Evolutionary conservation across 441 rosid genomes (phyloP).

Genomic region (Populus tomentosa): DNA sequence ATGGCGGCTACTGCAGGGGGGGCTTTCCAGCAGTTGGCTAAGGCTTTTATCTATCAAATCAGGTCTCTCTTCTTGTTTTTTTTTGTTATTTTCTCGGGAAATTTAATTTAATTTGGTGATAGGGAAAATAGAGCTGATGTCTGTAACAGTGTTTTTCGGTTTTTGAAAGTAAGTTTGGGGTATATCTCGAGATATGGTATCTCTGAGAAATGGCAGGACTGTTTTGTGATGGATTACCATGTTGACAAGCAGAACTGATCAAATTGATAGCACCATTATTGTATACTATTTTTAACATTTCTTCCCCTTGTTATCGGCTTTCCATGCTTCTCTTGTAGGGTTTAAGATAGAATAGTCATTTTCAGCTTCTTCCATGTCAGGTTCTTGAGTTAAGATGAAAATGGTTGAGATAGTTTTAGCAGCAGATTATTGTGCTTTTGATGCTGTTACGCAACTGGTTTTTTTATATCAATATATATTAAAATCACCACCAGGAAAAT

Average conservation of each 20-base stretch:
- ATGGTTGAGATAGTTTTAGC: too few species aligned
- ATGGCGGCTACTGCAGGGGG: conserved; percentile 27
- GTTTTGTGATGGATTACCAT: neutral
- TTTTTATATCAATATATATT: too few species aligned
- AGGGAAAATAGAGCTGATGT: neutral
- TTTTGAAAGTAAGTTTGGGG: neutral
- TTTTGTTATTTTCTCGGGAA: neutral
- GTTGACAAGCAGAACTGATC: neutral
- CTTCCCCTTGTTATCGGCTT: neutral
- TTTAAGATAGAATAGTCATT: neutral
- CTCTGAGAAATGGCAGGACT: neutral
- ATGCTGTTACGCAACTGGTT: too few species aligned
- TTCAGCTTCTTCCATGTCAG: neutral
- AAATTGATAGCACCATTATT: neutral
- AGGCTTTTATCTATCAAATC: conserved; percentile 22
- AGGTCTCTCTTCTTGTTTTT: neutral
- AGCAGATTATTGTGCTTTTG: too few species aligned
- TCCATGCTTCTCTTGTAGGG: neutral
- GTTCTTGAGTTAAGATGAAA: neutral
- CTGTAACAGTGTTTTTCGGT: neutral
- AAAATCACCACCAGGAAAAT: too few species aligned
- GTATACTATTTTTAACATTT: neutral
- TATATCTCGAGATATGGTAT: neutral
- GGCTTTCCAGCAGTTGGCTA: conserved; percentile 17
- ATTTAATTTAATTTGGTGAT: neutral